Conservation (phyloP, 306 rosid genomes). For the Glycyrrhiza uralensis region DNA sequence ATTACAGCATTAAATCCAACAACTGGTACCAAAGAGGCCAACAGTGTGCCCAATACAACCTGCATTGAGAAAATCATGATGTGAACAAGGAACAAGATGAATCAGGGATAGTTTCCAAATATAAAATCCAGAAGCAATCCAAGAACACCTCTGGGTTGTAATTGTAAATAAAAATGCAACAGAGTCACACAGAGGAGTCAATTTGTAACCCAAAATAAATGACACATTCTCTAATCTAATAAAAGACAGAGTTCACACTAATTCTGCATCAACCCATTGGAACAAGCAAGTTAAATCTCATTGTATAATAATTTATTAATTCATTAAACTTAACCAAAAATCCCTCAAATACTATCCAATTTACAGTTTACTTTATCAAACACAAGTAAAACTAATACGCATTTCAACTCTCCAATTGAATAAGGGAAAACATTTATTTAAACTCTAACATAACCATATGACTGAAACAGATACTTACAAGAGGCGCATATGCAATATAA, state of each 20-base stretch:
- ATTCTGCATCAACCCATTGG: neutral
- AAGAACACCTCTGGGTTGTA: neutral
- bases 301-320: neutral
- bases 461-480: slow-evolving; percentile 61
- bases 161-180: neutral
- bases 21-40: slow-evolving; percentile 95
- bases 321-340: neutral
- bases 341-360: neutral
- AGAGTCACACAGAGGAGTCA: neutral
- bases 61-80: slow-evolving; percentile 38
- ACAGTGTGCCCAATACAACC: slow-evolving; percentile 87
- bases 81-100: slow-evolving; percentile 30
- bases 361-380: slow-evolving; percentile 18
- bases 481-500: slow-evolving; percentile 95
- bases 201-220: neutral
- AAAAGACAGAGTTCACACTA: neutral
- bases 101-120: neutral
- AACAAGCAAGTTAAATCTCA: neutral
- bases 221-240: slow-evolving; percentile 1
- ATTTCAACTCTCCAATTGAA: slow-evolving; percentile 2
- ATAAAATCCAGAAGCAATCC: slow-evolving; percentile 8
- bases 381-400: neutral
- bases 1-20: slow-evolving; percentile 98
- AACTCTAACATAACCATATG: slow-evolving; percentile 2
- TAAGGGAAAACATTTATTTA: neutral